Conservation (phyloP, 306 rosid genomes). For the Vicia villosa region DNA sequence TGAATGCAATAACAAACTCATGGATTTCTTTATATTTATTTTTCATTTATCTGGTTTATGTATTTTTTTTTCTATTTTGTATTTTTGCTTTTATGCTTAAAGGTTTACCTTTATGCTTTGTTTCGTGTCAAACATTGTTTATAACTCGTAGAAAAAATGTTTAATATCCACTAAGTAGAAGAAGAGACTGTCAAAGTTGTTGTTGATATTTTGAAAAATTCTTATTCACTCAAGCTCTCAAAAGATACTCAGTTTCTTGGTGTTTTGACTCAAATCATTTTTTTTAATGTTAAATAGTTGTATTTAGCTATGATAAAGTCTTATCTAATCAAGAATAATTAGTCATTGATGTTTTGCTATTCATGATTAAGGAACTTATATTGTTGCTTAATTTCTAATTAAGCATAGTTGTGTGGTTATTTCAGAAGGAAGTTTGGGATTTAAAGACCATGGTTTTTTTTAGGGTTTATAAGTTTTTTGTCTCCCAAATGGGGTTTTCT, state of each 20-base stretch:
- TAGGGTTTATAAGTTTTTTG: too few relatives aligned
- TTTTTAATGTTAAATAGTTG: background rate
- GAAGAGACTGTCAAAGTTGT: conserved; percentile 65
- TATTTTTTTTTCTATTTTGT: too few relatives aligned
- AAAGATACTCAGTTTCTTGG: conserved; percentile 66
- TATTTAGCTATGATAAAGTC: background rate
- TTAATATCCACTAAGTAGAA: conserved; percentile 30
- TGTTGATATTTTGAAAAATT: conserved; percentile 60
- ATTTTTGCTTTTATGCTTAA: too few relatives aligned
- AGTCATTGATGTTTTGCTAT: background rate
- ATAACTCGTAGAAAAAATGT: too few relatives aligned
- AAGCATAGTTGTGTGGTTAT: background rate
- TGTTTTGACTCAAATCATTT: background rate
- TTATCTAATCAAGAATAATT: background rate
- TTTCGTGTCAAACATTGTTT: too few relatives aligned
- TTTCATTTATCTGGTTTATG: too few relatives aligned
- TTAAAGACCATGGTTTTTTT: too few relatives aligned
- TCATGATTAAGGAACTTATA: background rate
- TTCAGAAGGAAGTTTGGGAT: too few relatives aligned
- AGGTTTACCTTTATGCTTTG: too few relatives aligned
- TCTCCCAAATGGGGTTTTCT: conserved; percentile 33
- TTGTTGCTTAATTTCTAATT: background rate
- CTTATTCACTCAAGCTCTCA: conserved; percentile 64
- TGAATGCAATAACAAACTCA: too few relatives aligned
- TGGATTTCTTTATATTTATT: too few relatives aligned